Evolutionary conservation across 2,329 filamentous ascomycete species (phyloP), one percentile per base, ranked within the genome.

Genomic region (Chaetoscypha palmicola): DNA sequence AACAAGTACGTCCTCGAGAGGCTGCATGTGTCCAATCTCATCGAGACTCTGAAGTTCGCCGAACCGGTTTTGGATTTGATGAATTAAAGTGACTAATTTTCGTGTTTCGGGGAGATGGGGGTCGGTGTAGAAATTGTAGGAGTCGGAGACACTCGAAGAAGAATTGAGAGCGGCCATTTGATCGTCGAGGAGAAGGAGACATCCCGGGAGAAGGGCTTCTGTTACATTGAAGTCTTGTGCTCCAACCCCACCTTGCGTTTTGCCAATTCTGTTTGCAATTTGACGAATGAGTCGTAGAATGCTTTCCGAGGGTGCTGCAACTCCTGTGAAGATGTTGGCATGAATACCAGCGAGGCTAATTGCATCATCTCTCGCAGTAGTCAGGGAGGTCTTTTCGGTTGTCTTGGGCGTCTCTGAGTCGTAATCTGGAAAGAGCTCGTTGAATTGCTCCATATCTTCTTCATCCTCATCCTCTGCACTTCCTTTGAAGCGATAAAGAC

Each of bases 41-140:
- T 83, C 79, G 1, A 80, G 66, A 5, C 65, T 64, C 60, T 81
- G 77, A 9, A 98, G 77, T 49, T 84, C 74, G 16, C 73, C 71
- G 66, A 97, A 95, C 12, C 84, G 79, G 36, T 68, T 61, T 58
- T 84, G 81, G 35, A 91, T 77, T 39, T 79, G 77, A 55, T 81
- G 74, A 9, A 88, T 71, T 7, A 96, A 67, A 0, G 63, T 66
- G 20, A 92, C 79, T 3, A 96, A 72, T 48, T 80, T 84, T 48
- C 83, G 81, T 8, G 81, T 80, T 66, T 97, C 87, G 1, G 69
- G 63, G 10, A 91, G 67, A 56, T 97, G 94, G 2, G 82, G 64
- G 57, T 94, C 83, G 0, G 77, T 81, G 64, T 98, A 98, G 63
- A 98, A 96, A 65, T 95, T 95, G 68, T 91, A 94, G 19, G 68